A percentile compares a stretch with the other conserved stretches of the same genome.
These are phyloP conservation scores for Paramecium caudatum DNA, from an alignment of 73 alveolate species.

Conservation along the genomic window DNA sequence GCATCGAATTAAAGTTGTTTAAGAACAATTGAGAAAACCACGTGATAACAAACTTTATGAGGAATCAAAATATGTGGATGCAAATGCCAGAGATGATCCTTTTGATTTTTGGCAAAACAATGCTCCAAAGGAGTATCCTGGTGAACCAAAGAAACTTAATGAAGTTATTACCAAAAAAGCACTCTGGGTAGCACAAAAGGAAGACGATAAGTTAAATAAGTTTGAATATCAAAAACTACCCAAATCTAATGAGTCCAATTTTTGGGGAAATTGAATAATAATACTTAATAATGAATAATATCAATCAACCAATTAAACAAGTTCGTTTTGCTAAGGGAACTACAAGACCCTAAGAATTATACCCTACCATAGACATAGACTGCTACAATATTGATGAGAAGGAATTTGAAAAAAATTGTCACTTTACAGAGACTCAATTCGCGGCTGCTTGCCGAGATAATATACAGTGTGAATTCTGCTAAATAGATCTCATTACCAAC, in stretches of 20 bases:
- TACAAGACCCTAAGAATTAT: not conserved
- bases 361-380: not conserved
- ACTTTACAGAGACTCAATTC: not conserved
- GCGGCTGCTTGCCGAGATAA: not conserved
- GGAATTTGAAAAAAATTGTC: conserved; percentile 18
- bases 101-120: conserved; percentile 64
- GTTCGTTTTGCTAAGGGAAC: conserved; percentile 46
- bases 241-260: conserved; percentile 2
- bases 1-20: conserved; percentile 51
- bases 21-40: conserved; percentile 60
- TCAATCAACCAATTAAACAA: too few relatives aligned
- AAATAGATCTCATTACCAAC: not conserved
- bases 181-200: conserved; percentile 52
- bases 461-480: not conserved
- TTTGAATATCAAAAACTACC: not conserved
- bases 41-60: conserved; percentile 29
- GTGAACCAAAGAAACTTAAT: conserved; percentile 55
- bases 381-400: conserved; percentile 28
- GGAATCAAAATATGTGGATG: conserved; percentile 45
- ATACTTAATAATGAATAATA: too few relatives aligned
- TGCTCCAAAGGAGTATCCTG: conserved; percentile 48
- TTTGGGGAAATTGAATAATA: conserved; percentile 24
- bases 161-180: conserved; percentile 9
- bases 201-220: not conserved
- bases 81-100: conserved; percentile 52